Percentiles rank a stretch among this genome's conserved stretches.
phyloP scores from a whole-genome alignment of 2,329 filamentous ascomycete species.

The Calonectria henricotiae region DNA sequence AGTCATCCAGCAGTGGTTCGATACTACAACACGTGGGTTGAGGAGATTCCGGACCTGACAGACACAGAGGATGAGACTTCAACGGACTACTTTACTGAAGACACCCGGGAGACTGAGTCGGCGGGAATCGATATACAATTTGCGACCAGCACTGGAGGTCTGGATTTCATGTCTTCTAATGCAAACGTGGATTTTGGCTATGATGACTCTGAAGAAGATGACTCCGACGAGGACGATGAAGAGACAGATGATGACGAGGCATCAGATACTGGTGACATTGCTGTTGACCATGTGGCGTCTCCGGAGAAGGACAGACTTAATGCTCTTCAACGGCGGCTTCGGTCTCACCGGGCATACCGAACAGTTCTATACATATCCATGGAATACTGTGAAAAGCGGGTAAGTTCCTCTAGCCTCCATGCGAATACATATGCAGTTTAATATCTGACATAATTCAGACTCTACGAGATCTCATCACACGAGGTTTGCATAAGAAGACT shows the following conservation, averaged over 20 bases:
- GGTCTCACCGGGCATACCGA: constrained; percentile 70
- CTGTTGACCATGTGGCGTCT: constrained; percentile 51
- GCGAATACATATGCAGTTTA: neutral
- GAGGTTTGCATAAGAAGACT: constrained; percentile 80
- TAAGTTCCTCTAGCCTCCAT: constrained; percentile 59
- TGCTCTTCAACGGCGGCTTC: constrained; percentile 53
- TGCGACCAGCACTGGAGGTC: constrained; percentile 81
- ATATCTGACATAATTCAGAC: constrained; percentile 66
- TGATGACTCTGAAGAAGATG: constrained; percentile 63
- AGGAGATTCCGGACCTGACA: constrained; percentile 74
- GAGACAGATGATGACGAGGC: constrained; percentile 65
- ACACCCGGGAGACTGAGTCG: constrained; percentile 60
- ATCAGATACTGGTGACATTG: constrained; percentile 56
- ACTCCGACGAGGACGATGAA: constrained; percentile 64
- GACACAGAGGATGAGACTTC: constrained; percentile 73
- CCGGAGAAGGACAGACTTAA: constrained; percentile 54
- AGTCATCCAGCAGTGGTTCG: constrained; percentile 91
- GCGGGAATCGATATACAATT: constrained; percentile 71
- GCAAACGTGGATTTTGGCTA: constrained; percentile 85
- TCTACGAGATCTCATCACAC: constrained; percentile 87
- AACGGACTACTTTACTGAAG: constrained; percentile 65
- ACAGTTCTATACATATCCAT: constrained; percentile 97
- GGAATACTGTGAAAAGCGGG: constrained; percentile 96
- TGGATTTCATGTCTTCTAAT: constrained; percentile 95
- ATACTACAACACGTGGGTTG: constrained; percentile 97